These are phyloP conservation scores for Capsicum chinense DNA, from an alignment of 257 asterid species.

Conservation along the genomic window DNA sequence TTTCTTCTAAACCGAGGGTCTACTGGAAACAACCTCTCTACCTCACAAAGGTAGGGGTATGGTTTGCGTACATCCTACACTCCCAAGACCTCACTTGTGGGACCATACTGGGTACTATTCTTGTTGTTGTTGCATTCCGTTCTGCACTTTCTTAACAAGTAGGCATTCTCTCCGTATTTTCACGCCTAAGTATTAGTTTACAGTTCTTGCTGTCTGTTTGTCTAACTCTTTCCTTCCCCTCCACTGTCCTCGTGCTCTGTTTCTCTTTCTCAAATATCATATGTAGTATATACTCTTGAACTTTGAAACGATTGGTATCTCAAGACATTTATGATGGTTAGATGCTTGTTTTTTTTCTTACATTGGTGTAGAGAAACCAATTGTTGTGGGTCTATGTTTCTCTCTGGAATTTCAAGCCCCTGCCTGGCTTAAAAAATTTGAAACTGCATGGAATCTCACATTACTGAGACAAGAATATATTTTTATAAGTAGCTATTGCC, in stretches of 20 bases:
- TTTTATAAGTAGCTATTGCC: background rate
- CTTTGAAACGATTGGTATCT: no score
- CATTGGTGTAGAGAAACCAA: background rate
- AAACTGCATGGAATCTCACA: conserved; percentile 16
- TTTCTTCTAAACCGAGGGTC: background rate
- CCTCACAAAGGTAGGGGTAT: background rate
- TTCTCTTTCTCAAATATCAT: background rate
- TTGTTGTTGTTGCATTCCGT: no score
- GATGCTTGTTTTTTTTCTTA: background rate
- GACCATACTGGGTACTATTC: no score
- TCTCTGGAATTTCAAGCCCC: background rate
- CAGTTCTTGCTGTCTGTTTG: no score
- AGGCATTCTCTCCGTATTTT: no score
- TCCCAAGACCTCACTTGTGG: no score
- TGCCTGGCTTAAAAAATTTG: background rate
- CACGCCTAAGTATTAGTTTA: no score
- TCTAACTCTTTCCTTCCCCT: background rate
- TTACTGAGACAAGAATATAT: background rate
- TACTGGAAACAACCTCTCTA: no score
- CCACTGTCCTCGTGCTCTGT: background rate
- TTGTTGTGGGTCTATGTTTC: conserved; percentile 11
- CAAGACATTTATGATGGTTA: no score
- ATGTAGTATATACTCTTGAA: background rate
- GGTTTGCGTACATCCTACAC: no score
- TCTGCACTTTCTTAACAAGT: no score